phyloP scores from a whole-genome alignment of 805 yeast genomes.

The Candida maris region DNA sequence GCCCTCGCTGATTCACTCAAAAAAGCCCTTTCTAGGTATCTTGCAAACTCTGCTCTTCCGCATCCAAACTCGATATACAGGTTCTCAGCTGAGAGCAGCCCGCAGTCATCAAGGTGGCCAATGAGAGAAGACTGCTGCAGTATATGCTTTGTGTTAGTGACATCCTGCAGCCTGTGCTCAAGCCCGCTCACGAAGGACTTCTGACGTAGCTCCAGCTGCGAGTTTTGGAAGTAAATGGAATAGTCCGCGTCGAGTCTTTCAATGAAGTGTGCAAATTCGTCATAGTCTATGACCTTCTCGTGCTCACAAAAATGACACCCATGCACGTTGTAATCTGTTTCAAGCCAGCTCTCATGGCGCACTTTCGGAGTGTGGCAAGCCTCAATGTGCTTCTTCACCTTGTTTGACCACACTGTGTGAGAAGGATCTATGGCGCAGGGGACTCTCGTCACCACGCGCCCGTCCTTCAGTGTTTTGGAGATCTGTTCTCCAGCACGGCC shows the following conservation, averaged over 20 bases:
- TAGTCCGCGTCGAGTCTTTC: slow-evolving; percentile 10
- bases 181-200: slow-evolving; percentile 31
- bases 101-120: slow-evolving; percentile 51
- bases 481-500: slow-evolving; percentile 13
- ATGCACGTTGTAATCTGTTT: slow-evolving; percentile 42
- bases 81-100: slow-evolving; percentile 34
- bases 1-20: slow-evolving; percentile 10
- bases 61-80: slow-evolving; percentile 81
- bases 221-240: slow-evolving; percentile 9
- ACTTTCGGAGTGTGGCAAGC: slow-evolving; percentile 52
- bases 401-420: slow-evolving; percentile 67
- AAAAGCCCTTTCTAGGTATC: slow-evolving; percentile 48
- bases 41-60: slow-evolving; percentile 80
- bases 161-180: slow-evolving; percentile 42
- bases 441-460: slow-evolving; percentile 41
- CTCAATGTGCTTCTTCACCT: slow-evolving; percentile 50
- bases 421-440: slow-evolving; percentile 75
- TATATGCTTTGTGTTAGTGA: slow-evolving; percentile 69
- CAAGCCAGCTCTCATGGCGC: slow-evolving; percentile 41
- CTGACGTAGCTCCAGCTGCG: slow-evolving; percentile 17
- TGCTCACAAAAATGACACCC: slow-evolving; percentile 5
- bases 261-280: slow-evolving; percentile 22
- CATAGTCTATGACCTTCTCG: slow-evolving; percentile 13
- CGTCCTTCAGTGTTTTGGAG: slow-evolving; percentile 22
- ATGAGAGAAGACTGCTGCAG: slow-evolving; percentile 78